Conservation (phyloP, 78 protist genomes). For the Blattamonas nauphoetae region DNA sequence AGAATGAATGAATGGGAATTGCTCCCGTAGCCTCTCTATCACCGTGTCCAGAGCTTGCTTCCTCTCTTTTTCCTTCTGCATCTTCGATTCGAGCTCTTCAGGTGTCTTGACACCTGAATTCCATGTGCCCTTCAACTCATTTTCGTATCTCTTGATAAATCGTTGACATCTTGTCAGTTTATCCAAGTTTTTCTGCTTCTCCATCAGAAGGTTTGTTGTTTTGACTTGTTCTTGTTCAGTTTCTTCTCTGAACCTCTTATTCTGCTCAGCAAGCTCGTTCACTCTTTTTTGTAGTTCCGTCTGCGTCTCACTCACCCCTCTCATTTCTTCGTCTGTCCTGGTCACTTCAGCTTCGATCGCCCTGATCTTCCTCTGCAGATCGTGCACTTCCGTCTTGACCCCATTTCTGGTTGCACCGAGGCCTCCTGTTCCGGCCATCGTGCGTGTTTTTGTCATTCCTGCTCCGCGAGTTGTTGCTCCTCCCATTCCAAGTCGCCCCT, state of each 20-base stretch:
- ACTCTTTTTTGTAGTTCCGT: neutral
- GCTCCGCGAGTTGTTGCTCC: neutral
- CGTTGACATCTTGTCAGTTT: neutral
- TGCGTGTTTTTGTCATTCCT: neutral
- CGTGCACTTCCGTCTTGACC: neutral
- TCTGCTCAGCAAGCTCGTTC: neutral
- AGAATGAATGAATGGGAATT: constrained; percentile 9
- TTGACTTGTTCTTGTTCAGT: neutral
- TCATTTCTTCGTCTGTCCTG: neutral
- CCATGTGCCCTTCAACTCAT: neutral
- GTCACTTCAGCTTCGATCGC: neutral
- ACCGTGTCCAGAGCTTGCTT: neutral
- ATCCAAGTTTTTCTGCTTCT: constrained; percentile 14
- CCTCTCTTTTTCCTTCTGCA: neutral
- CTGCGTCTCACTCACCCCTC: neutral
- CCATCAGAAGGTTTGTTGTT: neutral
- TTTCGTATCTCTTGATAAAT: neutral
- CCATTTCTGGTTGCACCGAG: neutral
- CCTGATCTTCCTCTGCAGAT: neutral
- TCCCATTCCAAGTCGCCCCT: neutral
- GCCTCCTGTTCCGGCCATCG: neutral
- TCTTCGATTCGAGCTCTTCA: neutral
- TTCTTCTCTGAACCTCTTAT: neutral
- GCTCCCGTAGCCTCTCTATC: neutral
- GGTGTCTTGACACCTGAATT: neutral